Conservation (phyloP, 768 basidiomycete species). For the Termitomyces sp. region DNA sequence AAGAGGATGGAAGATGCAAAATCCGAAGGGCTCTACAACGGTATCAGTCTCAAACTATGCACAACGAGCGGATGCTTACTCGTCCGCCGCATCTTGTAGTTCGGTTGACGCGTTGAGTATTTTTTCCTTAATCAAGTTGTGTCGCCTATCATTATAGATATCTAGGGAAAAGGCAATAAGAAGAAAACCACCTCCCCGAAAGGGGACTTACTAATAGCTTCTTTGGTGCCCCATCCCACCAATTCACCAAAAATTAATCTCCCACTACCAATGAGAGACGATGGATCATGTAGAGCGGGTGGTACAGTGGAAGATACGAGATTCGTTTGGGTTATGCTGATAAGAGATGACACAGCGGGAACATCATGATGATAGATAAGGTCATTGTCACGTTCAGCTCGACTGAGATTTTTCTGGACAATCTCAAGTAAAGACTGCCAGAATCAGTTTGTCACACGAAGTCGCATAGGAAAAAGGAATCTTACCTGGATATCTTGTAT, state of each 20-base stretch:
- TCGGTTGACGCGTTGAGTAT: slow-evolving; percentile 56
- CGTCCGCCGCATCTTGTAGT: slow-evolving; percentile 54
- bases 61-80: slow-evolving; percentile 35
- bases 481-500: slow-evolving; percentile 75
- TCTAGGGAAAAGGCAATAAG: slow-evolving; percentile 32
- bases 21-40: slow-evolving; percentile 52
- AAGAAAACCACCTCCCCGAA: background rate
- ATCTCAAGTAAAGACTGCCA: slow-evolving; percentile 72
- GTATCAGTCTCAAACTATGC: background rate
- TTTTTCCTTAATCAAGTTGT: slow-evolving; percentile 62
- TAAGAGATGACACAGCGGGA: slow-evolving; percentile 65
- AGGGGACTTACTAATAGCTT: slow-evolving; percentile 71
- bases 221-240: slow-evolving; percentile 80
- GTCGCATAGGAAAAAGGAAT: background rate
- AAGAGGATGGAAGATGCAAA: slow-evolving; percentile 76
- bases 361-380: slow-evolving; percentile 91
- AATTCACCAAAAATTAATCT: slow-evolving; percentile 69
- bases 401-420: slow-evolving; percentile 57
- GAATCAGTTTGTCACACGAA: background rate
- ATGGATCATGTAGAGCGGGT: slow-evolving; percentile 52
- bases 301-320: slow-evolving; percentile 62
- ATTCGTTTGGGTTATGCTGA: slow-evolving; percentile 54
- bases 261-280: slow-evolving; percentile 43
- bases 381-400: slow-evolving; percentile 90
- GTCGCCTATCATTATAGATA: slow-evolving; percentile 82